Percentiles rank a stretch among this genome's conserved stretches.
Evolutionary conservation across 495 filamentous ascomycete species (phyloP).

Genomic region (Xylaria cubensis): DNA sequence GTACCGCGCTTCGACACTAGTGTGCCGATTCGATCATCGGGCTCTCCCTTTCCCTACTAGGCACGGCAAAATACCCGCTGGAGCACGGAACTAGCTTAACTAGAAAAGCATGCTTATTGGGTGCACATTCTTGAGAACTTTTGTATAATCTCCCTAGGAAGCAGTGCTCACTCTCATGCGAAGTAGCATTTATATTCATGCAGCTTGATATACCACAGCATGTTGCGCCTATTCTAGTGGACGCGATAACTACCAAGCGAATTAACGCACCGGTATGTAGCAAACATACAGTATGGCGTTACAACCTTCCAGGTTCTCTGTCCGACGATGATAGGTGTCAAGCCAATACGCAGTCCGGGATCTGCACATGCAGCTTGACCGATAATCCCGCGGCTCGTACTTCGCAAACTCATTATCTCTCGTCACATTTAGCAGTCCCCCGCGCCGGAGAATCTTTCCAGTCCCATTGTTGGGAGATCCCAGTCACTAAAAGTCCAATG

Average conservation of each 20-base stretch:
- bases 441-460: neutral
- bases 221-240: neutral
- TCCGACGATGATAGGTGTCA: conserved; percentile 4
- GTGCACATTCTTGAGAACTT: conserved; percentile 2
- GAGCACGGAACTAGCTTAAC: neutral
- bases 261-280: neutral
- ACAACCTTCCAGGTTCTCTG: neutral
- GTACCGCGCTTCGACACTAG: neutral
- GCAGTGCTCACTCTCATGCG: neutral
- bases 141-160: too few species aligned
- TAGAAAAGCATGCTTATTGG: neutral
- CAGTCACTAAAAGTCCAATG: neutral
- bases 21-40: neutral
- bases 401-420: neutral
- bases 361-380: neutral
- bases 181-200: neutral
- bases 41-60: conserved; percentile 18
- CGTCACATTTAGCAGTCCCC: neutral
- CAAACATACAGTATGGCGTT: neutral
- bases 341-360: neutral
- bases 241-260: neutral
- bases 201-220: neutral
- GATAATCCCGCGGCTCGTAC: neutral
- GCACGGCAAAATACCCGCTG: neutral
- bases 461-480: neutral